A percentile compares a stretch with the other conserved stretches of the same genome.
Evolutionary conservation across 306 rosid genomes (phyloP).

Genomic region (Ceratonia siliqua): DNA sequence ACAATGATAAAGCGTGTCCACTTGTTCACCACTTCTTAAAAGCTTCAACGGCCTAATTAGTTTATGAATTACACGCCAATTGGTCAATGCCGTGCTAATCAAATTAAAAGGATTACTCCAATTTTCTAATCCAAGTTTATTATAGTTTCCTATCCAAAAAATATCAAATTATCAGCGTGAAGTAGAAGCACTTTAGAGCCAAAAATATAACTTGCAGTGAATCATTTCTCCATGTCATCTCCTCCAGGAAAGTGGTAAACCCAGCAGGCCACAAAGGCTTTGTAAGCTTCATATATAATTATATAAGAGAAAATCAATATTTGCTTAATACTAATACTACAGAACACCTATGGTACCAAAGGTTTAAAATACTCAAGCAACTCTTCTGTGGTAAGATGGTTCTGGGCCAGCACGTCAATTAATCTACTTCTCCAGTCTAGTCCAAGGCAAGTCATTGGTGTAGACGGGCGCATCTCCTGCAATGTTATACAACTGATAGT

Average conservation of each 20-base stretch:
- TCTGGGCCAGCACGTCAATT: no score
- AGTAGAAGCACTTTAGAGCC: slow-evolving; percentile 3
- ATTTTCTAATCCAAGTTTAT: neutral
- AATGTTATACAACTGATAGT: neutral
- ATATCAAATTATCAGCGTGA: neutral
- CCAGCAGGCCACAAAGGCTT: neutral
- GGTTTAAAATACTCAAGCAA: neutral
- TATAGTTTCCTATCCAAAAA: neutral
- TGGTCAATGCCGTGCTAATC: slow-evolving; percentile 3
- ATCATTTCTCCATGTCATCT: neutral
- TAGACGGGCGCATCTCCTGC: neutral
- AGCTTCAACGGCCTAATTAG: neutral
- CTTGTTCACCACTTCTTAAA: neutral
- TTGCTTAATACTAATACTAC: neutral
- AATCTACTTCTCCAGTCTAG: no score
- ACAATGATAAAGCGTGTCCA: slow-evolving; percentile 9
- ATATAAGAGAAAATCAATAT: no score
- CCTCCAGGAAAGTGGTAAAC: no score
- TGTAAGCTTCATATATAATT: no score
- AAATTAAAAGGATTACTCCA: neutral
- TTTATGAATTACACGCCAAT: neutral
- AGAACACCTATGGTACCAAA: no score
- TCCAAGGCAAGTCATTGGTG: no score
- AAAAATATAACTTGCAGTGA: neutral
- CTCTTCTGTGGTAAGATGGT: neutral